These are phyloP conservation scores for Hypsizygus marmoreus DNA, from an alignment of 768 basidiomycete genomes.

Conservation along the genomic window DNA sequence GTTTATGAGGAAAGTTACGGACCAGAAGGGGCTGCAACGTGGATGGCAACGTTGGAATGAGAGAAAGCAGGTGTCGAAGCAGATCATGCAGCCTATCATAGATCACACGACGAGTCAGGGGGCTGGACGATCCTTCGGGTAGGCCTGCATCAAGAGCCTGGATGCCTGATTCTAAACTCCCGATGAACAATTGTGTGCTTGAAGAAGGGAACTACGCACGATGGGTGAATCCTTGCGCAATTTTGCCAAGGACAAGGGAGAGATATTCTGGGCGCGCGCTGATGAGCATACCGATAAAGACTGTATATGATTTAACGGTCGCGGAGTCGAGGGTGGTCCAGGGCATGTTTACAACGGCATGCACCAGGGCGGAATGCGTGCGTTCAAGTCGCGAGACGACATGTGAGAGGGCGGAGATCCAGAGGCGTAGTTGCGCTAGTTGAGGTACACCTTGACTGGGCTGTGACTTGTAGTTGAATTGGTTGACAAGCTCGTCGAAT, in stretches of 20 bases:
- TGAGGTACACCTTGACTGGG: constrained; percentile 34
- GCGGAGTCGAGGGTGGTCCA: constrained; percentile 90
- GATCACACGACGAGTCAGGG: constrained; percentile 78
- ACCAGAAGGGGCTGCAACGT: constrained; percentile 84
- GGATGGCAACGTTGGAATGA: constrained; percentile 90
- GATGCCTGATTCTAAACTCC: constrained; percentile 64
- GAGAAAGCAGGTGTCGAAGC: constrained; percentile 80
- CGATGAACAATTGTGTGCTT: constrained; percentile 6
- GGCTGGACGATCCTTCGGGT: constrained; percentile 64
- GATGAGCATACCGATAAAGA: constrained; percentile 89
- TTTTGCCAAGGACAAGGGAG: constrained; percentile 77
- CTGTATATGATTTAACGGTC: constrained; percentile 86
- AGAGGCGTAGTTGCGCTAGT: constrained; percentile 65
- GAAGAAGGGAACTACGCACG: constrained; percentile 54
- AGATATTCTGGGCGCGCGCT: constrained; percentile 92
- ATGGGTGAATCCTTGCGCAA: constrained; percentile 85
- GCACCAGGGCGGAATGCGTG: constrained; percentile 75
- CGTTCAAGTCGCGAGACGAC: constrained; percentile 89
- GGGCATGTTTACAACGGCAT: constrained; percentile 84
- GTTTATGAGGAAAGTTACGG: constrained; percentile 90
- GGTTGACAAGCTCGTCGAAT: constrained; percentile 88
- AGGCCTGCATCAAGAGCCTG: constrained; percentile 58
- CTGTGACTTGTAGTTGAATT: constrained; percentile 65
- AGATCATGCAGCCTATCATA: constrained; percentile 88
- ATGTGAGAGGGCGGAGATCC: constrained; percentile 87